Evolutionary conservation across 139 green algal genomes (phyloP).

Genomic region (Chlamydomonas schloesseri): DNA sequence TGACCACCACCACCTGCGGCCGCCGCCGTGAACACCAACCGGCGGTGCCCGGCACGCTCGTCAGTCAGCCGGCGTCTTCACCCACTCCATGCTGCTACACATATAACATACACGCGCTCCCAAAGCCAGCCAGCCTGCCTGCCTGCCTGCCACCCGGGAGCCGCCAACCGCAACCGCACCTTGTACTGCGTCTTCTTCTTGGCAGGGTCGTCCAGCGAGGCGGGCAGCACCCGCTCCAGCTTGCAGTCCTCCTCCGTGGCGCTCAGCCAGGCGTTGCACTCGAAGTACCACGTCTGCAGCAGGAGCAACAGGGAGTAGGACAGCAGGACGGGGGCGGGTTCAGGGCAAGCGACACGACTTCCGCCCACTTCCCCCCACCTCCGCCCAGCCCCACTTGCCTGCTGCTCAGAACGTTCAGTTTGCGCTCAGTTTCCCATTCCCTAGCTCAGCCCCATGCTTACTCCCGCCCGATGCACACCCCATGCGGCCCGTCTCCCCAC

Average conservation of each 20-base stretch:
- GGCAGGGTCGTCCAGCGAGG: slow-evolving; percentile 35
- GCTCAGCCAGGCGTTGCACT: slow-evolving; percentile 59
- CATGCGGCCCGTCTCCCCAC: no score
- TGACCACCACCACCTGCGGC: slow-evolving; percentile 60
- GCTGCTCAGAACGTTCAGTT: no score
- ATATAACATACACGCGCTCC: no score
- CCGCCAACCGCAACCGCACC: no score
- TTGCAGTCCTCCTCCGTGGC: slow-evolving; percentile 41
- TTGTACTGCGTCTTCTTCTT: slow-evolving; percentile 27
- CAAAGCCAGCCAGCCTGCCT: no score
- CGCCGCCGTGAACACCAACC: no score
- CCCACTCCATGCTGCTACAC: no score
- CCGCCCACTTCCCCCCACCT: background rate
- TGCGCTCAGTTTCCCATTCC: no score
- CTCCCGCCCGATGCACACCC: background rate
- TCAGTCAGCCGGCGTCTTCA: background rate
- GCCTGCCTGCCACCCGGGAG: no score
- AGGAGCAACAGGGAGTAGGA: background rate
- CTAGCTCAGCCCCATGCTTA: no score
- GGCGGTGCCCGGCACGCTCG: no score
- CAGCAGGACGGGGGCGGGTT: background rate
- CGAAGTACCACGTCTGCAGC: slow-evolving; percentile 61
- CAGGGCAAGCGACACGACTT: no score
- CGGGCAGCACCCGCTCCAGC: slow-evolving; percentile 48
- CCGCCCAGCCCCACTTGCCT: background rate